Percentiles rank a stretch among this genome's conserved stretches.
phyloP scores from a whole-genome alignment of 129 eudicot genomes.

The Lactuca saligna region DNA sequence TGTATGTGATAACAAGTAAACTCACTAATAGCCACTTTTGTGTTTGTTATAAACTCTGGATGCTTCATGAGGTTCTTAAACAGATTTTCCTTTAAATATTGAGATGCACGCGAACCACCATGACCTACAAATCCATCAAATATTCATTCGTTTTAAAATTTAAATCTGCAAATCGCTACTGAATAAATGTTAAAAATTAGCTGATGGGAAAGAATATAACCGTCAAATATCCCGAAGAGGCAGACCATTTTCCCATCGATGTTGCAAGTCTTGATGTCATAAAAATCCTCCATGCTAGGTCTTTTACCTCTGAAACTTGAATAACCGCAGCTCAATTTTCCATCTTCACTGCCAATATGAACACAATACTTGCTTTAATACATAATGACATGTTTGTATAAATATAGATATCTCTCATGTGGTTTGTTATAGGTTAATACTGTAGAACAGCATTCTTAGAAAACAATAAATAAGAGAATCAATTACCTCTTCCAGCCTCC shows the following conservation, averaged over 20 bases:
- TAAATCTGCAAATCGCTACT: not conserved
- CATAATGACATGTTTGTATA: too few species aligned
- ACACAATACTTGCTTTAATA: too few species aligned
- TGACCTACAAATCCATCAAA: constrained; percentile 54
- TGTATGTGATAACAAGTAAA: constrained; percentile 2
- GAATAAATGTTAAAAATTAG: not conserved
- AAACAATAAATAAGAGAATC: too few species aligned
- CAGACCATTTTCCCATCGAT: constrained; percentile 64
- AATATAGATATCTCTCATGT: too few species aligned
- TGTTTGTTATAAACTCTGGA: constrained; percentile 60
- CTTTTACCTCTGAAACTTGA: constrained; percentile 93
- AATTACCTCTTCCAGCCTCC: constrained; percentile 87
- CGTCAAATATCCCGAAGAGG: constrained; percentile 92
- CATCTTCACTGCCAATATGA: constrained; percentile 85
- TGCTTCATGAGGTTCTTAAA: constrained; percentile 83
- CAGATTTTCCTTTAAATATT: constrained; percentile 69
- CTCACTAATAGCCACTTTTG: constrained; percentile 81
- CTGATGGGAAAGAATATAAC: constrained; percentile 40
- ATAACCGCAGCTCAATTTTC: constrained; percentile 73
- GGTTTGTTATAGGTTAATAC: too few species aligned
- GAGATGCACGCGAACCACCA: constrained; percentile 97
- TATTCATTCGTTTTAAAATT: constrained; percentile 2
- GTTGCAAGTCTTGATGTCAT: constrained; percentile 69
- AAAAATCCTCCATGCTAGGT: constrained; percentile 92
- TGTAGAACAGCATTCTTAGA: too few species aligned